phyloP scores from a whole-genome alignment of 306 rosid genomes.

The Ammopiptanthus mongolicus region DNA sequence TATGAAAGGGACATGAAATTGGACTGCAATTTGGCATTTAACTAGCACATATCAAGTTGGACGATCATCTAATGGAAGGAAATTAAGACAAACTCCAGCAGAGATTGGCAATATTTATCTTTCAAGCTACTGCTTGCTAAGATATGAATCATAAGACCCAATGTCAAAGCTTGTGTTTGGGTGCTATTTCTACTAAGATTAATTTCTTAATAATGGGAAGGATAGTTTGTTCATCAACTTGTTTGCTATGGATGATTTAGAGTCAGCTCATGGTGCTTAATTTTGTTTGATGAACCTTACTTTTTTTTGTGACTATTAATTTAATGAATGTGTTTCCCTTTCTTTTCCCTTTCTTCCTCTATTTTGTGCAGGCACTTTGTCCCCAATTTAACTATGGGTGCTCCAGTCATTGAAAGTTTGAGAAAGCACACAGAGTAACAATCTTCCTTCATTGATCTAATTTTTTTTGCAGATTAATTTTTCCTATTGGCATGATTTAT shows the following conservation, averaged over 20 bases:
- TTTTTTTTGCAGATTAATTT: background rate
- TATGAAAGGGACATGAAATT: background rate
- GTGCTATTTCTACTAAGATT: background rate
- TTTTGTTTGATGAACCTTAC: background rate
- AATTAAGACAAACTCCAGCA: background rate
- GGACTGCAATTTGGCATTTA: background rate
- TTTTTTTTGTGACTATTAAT: background rate
- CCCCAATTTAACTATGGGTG: constrained; percentile 88
- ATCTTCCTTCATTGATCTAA: constrained; percentile 5
- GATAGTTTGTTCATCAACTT: constrained; percentile 4
- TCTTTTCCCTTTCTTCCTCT: background rate
- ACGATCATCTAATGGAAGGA: background rate
- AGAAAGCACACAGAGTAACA: constrained; percentile 84
- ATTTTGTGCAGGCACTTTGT: constrained; percentile 72
- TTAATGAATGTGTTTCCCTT: constrained; percentile 11
- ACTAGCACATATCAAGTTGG: background rate
- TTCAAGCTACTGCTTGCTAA: constrained; percentile 7
- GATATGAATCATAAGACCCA: background rate
- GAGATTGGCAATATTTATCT: background rate
- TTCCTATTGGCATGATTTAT: background rate
- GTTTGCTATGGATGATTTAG: constrained; percentile 14
- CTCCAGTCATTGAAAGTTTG: constrained; percentile 91
- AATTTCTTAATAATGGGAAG: constrained; percentile 8
- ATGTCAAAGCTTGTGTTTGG: background rate
- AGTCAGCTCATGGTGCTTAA: constrained; percentile 2